Evolutionary conservation across 495 filamentous ascomycete species (phyloP).

Genomic region (Aspergillus ellipticus): DNA sequence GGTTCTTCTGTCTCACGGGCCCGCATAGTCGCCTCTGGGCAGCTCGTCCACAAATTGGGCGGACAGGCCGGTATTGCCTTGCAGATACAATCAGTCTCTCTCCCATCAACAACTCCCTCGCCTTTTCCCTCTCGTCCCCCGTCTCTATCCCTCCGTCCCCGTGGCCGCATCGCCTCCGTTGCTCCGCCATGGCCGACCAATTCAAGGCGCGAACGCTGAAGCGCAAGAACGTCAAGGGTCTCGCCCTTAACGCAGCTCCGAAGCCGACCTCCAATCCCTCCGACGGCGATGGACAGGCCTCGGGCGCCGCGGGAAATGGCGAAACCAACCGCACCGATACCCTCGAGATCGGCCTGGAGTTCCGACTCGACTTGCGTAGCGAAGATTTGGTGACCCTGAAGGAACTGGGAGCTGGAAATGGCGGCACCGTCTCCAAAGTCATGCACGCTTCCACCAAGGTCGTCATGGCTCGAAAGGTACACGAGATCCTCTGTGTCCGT

Average conservation of each 20-base stretch:
- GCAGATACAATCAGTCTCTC: neutral
- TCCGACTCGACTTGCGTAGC: slow-evolving; percentile 83
- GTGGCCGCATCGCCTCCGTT: slow-evolving; percentile 8
- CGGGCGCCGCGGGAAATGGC: slow-evolving; percentile 56
- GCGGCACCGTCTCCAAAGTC: slow-evolving; percentile 96
- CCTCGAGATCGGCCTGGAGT: slow-evolving; percentile 95
- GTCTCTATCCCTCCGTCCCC: slow-evolving; percentile 3
- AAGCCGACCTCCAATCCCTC: slow-evolving; percentile 54
- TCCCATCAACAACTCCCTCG: neutral
- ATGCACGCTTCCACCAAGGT: slow-evolving; percentile 92
- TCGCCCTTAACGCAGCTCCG: slow-evolving; percentile 71
- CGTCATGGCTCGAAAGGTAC: slow-evolving; percentile 94
- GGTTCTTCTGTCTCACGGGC: slow-evolving; percentile 15
- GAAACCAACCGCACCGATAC: slow-evolving; percentile 66
- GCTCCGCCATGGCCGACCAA: slow-evolving; percentile 66
- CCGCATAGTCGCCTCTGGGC: slow-evolving; percentile 2
- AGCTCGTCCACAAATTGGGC: neutral
- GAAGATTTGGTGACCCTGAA: slow-evolving; percentile 92
- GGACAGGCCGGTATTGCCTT: too few relatives aligned
- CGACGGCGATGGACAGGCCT: slow-evolving; percentile 55
- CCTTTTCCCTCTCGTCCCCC: slow-evolving; percentile 6
- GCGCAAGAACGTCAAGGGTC: slow-evolving; percentile 97
- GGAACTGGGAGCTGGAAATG: slow-evolving; percentile 94
- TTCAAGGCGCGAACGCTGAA: slow-evolving; percentile 91
- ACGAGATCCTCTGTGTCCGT: neutral